phyloP scores from a whole-genome alignment of 495 filamentous ascomycete genomes.

The Saxophila tyrrhenica region DNA sequence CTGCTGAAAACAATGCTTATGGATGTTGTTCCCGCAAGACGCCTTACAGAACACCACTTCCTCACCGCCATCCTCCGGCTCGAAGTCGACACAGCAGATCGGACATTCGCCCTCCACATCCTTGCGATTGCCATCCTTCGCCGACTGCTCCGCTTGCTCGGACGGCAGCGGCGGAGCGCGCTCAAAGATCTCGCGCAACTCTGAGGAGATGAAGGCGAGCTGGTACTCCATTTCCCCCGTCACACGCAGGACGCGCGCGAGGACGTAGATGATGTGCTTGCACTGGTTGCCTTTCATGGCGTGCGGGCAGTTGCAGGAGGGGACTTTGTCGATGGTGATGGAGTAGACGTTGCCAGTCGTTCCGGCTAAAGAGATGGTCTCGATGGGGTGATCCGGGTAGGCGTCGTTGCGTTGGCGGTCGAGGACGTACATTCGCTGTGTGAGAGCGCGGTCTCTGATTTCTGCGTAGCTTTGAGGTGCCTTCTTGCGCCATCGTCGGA shows the following conservation, averaged over 20 bases:
- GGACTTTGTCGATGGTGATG: constrained; percentile 43
- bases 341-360: constrained; percentile 71
- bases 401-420: constrained; percentile 34
- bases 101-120: constrained; percentile 64
- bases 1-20: constrained; percentile 58
- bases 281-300: constrained; percentile 49
- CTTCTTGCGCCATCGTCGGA: constrained; percentile 13
- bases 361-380: constrained; percentile 58
- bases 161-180: constrained; percentile 38
- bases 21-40: constrained; percentile 69
- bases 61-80: constrained; percentile 36
- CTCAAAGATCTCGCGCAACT: constrained; percentile 52
- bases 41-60: constrained; percentile 59
- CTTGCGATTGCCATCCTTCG: constrained; percentile 42
- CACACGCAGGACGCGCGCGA: constrained; percentile 54
- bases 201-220: constrained; percentile 54
- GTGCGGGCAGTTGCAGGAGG: constrained; percentile 54
- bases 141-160: constrained; percentile 21
- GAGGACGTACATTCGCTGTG: constrained; percentile 45
- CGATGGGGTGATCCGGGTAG: constrained; percentile 34
- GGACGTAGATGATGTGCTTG: constrained; percentile 63
- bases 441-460: constrained; percentile 34
- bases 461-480: constrained; percentile 33
- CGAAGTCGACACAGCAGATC: constrained; percentile 65
- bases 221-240: constrained; percentile 57